Evolutionary conservation across 768 basidiomycete species (phyloP).

Genomic region (Leccinellum albellum): DNA sequence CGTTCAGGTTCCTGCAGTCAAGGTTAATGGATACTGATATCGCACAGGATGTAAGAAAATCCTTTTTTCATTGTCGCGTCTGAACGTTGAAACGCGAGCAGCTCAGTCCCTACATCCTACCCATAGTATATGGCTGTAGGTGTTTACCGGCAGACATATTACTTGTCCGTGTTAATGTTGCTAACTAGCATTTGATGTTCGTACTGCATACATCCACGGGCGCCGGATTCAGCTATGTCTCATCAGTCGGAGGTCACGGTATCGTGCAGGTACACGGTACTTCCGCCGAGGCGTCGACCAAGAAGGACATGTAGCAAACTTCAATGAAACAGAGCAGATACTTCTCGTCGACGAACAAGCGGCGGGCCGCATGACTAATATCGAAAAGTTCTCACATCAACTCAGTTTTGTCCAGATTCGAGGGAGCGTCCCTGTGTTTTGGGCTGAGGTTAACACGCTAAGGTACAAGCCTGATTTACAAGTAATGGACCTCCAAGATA

Average conservation of each 20-base stretch:
- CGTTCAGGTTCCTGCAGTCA: slow-evolving; percentile 48
- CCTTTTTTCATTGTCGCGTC: background rate
- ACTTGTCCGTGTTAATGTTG: slow-evolving; percentile 1
- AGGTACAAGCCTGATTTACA: slow-evolving; percentile 96
- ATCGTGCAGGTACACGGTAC: slow-evolving; percentile 94
- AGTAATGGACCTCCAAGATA: slow-evolving; percentile 88
- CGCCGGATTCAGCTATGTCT: slow-evolving; percentile 79
- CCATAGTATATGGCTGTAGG: slow-evolving; percentile 92
- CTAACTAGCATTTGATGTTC: slow-evolving; percentile 77
- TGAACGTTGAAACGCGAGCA: slow-evolving; percentile 32
- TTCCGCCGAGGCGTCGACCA: slow-evolving; percentile 91
- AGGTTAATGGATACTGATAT: slow-evolving; percentile 56
- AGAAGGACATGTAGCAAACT: slow-evolving; percentile 90
- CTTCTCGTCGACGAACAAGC: slow-evolving; percentile 67
- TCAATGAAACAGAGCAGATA: slow-evolving; percentile 97
- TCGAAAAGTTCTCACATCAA: slow-evolving; percentile 52
- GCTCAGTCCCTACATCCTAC: slow-evolving; percentile 87
- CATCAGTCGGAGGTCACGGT: slow-evolving; percentile 90
- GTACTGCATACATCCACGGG: slow-evolving; percentile 69
- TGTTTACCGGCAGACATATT: slow-evolving; percentile 19
- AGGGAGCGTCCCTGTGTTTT: slow-evolving; percentile 91
- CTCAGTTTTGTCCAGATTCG: slow-evolving; percentile 91
- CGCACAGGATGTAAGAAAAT: slow-evolving; percentile 58
- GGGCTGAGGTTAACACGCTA: slow-evolving; percentile 94
- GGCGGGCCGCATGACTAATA: slow-evolving; percentile 35